A percentile compares a stretch with the other conserved stretches of the same genome.
Conservation (phyloP, 1,284 basidiomycete genomes). For the Leccinum griseonigrum region DNA sequence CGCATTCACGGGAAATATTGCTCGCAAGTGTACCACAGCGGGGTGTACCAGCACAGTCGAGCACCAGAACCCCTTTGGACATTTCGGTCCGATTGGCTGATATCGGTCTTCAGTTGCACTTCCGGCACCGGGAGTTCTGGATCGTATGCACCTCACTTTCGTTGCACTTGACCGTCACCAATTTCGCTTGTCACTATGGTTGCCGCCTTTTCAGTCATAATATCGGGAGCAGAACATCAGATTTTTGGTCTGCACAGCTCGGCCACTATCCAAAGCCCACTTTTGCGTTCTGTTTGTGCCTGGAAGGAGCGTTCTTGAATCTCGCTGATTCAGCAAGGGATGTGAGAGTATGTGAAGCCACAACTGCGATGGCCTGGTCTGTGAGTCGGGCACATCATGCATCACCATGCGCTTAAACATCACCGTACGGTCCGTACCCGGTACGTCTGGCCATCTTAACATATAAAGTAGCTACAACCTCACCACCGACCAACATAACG, state of each 20-base stretch:
- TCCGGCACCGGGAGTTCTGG: not conserved
- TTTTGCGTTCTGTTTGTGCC: not conserved
- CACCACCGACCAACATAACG: constrained; percentile 24
- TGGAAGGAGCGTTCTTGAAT: not conserved
- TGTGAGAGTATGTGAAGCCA: not conserved
- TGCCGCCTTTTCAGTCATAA: not conserved
- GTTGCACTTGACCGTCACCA: not conserved
- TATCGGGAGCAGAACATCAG: not conserved
- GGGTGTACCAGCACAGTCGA: not conserved
- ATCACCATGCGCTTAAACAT: not conserved
- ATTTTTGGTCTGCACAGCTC: not conserved
- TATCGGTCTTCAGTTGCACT: not conserved
- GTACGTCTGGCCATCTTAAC: not conserved
- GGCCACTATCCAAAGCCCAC: not conserved
- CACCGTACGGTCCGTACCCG: not conserved
- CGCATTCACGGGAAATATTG: not conserved
- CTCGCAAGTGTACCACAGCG: not conserved
- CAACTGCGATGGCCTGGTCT: not conserved
- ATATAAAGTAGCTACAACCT: constrained; percentile 20
- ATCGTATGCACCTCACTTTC: not conserved
- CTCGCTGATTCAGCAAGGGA: not conserved
- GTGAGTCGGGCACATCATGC: not conserved
- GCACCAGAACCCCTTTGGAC: not conserved
- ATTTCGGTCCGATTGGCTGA: not conserved
- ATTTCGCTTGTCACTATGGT: not conserved